Evolutionary conservation across 768 basidiomycete species (phyloP), one percentile per base, ranked within the genome.

Genomic region (Suillus weaverae): DNA sequence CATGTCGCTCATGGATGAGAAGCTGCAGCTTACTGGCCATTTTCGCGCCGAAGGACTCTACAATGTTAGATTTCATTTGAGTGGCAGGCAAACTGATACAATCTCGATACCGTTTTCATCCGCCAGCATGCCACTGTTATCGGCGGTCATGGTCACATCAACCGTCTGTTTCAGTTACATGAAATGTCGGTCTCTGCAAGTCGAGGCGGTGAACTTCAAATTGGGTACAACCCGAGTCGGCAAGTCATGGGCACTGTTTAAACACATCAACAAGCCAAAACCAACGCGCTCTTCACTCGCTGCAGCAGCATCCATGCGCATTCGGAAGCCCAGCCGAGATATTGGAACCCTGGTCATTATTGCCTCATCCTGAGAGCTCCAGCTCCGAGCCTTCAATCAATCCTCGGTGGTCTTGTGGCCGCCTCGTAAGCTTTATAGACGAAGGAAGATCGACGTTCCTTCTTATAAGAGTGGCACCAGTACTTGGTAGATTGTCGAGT

Each of bases 181-280:
- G 11, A 33, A 26, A n/a, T 33, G 20, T 33, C 16, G 1, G 18
- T 32, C 16, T 16, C 30, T 51, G 30, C 26, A 8, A 18, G 50
- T 30, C 22, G 10, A 5, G 44, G n/a, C 9, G 8, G 44, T 26
- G 26, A 26, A 26, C 26, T 26, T 26, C 26, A 26, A 26, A 2
- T 26, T 26, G 26, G 26, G 26, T 26, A 26, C 26, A 26, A 26
- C 26, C 26, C 26, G 26, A 26, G 26, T 26, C 26, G 26, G 26
- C 26, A 26, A 26, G 26, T 26, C 26, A 26, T 14, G 20, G 39
- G n/a, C 46, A 26, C 22, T 50, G 16, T n/a, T 5, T 39, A 26
- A 18, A 75, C 72, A 67, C 65, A 69, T 73, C 70, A 73, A 71
- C 54, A 73, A 30, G 18, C 13, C 38, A 62, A 68, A 72, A 70